Evolutionary conservation across 176 grass and related monocot species (phyloP).

Genomic region (Ananas comosus): DNA sequence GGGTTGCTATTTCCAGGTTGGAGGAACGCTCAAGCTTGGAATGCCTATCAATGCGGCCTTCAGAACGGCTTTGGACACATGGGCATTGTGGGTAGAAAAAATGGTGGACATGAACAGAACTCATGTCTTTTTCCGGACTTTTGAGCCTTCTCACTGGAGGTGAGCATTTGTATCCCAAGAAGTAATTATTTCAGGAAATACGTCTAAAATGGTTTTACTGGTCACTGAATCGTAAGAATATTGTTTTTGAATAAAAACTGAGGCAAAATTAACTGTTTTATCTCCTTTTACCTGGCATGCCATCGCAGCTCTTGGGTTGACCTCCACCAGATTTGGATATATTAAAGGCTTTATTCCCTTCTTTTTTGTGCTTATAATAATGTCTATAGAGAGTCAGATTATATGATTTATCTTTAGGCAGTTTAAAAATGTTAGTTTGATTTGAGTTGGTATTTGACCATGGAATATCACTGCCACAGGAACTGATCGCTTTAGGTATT

Average conservation of each 20-base stretch:
- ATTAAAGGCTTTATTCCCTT: too few relatives aligned
- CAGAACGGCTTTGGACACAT: slow-evolving; percentile 83
- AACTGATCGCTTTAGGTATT: too few relatives aligned
- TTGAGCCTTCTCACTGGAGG: slow-evolving; percentile 98
- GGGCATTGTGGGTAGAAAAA: slow-evolving; percentile 76
- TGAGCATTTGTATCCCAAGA: slow-evolving; percentile 9
- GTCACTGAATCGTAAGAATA: not conserved
- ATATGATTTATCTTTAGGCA: too few relatives aligned
- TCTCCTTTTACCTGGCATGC: not conserved
- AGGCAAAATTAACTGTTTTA: not conserved
- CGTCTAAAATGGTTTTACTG: not conserved
- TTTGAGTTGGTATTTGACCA: too few relatives aligned
- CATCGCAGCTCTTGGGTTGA: not conserved
- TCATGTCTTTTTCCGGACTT: slow-evolving; percentile 81
- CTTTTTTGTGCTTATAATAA: too few relatives aligned
- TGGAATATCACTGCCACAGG: too few relatives aligned
- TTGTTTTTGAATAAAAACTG: not conserved
- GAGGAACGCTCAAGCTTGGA: slow-evolving; percentile 70
- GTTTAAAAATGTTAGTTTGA: too few relatives aligned
- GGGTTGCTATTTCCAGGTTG: slow-evolving; percentile 93
- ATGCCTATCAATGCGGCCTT: slow-evolving; percentile 79
- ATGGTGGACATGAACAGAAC: slow-evolving; percentile 59
- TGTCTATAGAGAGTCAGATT: too few relatives aligned
- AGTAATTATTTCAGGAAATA: not conserved
- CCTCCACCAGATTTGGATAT: too few relatives aligned